A percentile compares a stretch with the other conserved stretches of the same genome.
These are phyloP conservation scores for Ricinus communis DNA, from an alignment of 345 rosid genomes.

Conservation along the genomic window DNA sequence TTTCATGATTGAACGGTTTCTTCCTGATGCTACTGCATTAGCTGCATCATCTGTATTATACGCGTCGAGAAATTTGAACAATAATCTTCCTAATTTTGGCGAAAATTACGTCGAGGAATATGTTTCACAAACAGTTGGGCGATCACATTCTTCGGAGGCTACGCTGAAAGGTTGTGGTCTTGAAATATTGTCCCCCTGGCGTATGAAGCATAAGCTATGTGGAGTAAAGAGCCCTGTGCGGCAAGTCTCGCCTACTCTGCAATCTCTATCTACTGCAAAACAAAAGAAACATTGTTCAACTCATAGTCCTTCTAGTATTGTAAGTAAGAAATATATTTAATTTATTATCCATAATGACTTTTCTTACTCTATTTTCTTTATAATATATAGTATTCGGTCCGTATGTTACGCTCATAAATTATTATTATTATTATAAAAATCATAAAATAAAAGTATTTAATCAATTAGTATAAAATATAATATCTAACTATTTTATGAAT, in stretches of 20 bases:
- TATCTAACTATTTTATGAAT: no score
- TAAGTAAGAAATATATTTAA: conserved; percentile 11
- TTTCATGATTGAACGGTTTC: conserved; percentile 74
- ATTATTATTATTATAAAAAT: neutral
- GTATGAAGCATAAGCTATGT: conserved; percentile 62
- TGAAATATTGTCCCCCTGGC: conserved; percentile 63
- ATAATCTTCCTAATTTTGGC: conserved; percentile 29
- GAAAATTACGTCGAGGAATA: conserved; percentile 28
- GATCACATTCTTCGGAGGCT: conserved; percentile 26
- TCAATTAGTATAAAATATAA: no score
- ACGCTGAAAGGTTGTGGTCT: conserved; percentile 66
- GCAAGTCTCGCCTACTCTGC: conserved; percentile 28
- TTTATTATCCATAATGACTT: no score
- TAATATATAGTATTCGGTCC: neutral
- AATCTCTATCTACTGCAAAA: conserved; percentile 29
- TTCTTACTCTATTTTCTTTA: no score
- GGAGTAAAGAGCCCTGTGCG: conserved; percentile 53
- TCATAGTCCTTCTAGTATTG: neutral
- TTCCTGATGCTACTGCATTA: conserved; percentile 72
- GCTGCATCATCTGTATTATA: conserved; percentile 54
- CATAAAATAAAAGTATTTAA: neutral
- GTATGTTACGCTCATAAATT: no score
- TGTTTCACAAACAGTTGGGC: conserved; percentile 14
- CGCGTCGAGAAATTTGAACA: conserved; percentile 35
- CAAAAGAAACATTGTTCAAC: conserved; percentile 23